phyloP scores from a whole-genome alignment of 306 rosid species.

The Cucurbita maxima region DNA sequence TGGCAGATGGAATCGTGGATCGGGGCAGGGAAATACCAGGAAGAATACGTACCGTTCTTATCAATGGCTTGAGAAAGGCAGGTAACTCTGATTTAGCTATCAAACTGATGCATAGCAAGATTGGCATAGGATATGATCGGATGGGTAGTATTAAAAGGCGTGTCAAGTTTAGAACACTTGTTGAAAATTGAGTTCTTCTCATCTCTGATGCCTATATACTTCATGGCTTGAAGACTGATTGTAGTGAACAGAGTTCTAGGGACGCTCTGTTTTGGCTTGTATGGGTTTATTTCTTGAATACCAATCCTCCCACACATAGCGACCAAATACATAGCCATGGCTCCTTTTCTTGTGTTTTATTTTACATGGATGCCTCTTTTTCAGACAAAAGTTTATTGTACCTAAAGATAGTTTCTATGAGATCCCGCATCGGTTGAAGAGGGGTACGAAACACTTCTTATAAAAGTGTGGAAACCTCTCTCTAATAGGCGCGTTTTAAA shows the following conservation, averaged over 20 bases:
- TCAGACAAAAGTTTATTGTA: background rate
- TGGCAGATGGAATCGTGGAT: slow-evolving; percentile 87
- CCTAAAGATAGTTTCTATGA: background rate
- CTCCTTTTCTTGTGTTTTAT: background rate
- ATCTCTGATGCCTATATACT: background rate
- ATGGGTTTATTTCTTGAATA: background rate
- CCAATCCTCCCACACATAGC: background rate
- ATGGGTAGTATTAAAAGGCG: slow-evolving; percentile 57
- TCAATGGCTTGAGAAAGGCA: slow-evolving; percentile 76
- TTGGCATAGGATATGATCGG: slow-evolving; percentile 85
- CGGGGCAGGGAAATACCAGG: slow-evolving; percentile 86
- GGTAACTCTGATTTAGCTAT: slow-evolving; percentile 70
- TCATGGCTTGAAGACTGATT: too few relatives aligned
- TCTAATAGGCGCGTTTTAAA: too few relatives aligned
- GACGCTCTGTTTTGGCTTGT: background rate
- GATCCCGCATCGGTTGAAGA: too few relatives aligned
- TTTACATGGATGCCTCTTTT: background rate
- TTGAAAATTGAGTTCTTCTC: slow-evolving; percentile 12
- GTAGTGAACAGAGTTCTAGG: background rate
- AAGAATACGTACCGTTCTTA: slow-evolving; percentile 48
- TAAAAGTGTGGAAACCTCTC: too few relatives aligned
- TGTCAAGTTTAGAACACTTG: slow-evolving; percentile 58
- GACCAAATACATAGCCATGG: background rate
- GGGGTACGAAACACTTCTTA: too few relatives aligned
- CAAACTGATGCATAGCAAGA: slow-evolving; percentile 80